Percentiles rank a stretch among this genome's conserved stretches.
Evolutionary conservation across 108 stramenopile genomes (phyloP).

Genomic region (Nitzschia palea): DNA sequence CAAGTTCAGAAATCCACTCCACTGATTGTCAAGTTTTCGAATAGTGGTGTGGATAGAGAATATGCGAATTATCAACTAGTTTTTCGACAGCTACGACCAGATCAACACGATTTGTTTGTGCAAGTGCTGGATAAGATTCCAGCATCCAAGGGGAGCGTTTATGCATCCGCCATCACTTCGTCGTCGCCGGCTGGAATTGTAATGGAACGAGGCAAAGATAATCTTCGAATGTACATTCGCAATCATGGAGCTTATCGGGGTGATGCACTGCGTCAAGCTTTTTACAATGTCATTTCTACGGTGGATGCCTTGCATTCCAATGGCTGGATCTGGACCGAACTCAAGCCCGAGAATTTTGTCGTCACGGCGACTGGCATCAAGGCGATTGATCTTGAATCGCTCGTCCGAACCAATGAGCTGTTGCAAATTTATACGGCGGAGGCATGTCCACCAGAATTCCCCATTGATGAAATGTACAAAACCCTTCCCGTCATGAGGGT

Average conservation of each 20-base stretch:
- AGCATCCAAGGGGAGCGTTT: neutral
- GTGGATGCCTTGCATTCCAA: constrained; percentile 64
- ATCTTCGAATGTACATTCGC: constrained; percentile 3
- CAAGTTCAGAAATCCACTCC: neutral
- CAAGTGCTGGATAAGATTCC: neutral
- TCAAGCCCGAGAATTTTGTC: constrained; percentile 85
- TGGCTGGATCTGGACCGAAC: constrained; percentile 80
- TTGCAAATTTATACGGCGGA: constrained; percentile 65
- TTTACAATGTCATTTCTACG: neutral
- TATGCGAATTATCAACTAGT: neutral
- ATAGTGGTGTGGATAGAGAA: neutral
- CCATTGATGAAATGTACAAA: constrained; percentile 49
- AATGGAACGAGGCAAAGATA: constrained; percentile 8
- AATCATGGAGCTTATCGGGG: constrained; percentile 4
- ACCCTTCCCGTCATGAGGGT: constrained; percentile 16
- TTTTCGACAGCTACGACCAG: neutral
- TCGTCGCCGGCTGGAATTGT: constrained; percentile 1
- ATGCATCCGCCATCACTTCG: neutral
- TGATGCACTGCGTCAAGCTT: neutral
- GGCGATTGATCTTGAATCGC: constrained; percentile 36
- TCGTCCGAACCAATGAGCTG: constrained; percentile 34
- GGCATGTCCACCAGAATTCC: constrained; percentile 31
- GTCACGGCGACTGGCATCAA: constrained; percentile 7
- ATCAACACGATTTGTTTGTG: constrained; percentile 6
- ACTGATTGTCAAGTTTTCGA: constrained; percentile 2